A percentile compares a stretch with the other conserved stretches of the same genome.
phyloP scores from a whole-genome alignment of 2,329 filamentous ascomycete genomes.

The Pseudomassariella vexata region DNA sequence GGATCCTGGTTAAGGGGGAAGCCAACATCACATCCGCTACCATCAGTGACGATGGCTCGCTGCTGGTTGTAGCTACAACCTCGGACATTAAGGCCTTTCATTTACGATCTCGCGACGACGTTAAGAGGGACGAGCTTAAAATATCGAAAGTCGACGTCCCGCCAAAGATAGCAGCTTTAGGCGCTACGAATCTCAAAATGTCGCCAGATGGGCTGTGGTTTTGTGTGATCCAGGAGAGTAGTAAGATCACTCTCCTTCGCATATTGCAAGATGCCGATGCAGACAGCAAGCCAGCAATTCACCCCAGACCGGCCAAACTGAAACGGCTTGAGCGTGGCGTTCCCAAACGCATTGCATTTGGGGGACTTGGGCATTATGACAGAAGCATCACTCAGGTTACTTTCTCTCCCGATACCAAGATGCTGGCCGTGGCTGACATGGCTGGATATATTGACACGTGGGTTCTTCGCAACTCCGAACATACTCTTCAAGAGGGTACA shows the following conservation, averaged over 20 bases:
- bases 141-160: conserved; percentile 67
- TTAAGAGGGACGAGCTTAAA: conserved; percentile 54
- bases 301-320: conserved; percentile 41
- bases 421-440: conserved; percentile 75
- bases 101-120: conserved; percentile 47
- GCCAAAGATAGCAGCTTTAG: conserved; percentile 46
- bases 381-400: conserved; percentile 66
- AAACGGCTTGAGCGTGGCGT: conserved; percentile 47
- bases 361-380: conserved; percentile 70
- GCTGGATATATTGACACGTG: conserved; percentile 85
- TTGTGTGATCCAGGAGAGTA: conserved; percentile 56
- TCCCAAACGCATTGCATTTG: conserved; percentile 51
- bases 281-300: conserved; percentile 30
- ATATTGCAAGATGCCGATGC: conserved; percentile 29
- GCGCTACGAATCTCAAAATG: conserved; percentile 65
- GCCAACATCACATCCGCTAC: conserved; percentile 74
- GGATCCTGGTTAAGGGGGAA: conserved; percentile 65
- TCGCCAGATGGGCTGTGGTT: conserved; percentile 69
- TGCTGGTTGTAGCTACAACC: conserved; percentile 72
- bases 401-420: conserved; percentile 75
- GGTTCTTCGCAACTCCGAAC: conserved; percentile 58
- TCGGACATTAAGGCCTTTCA: conserved; percentile 74
- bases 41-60: conserved; percentile 64
- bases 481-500: conserved; percentile 20
- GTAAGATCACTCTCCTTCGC: conserved; percentile 47